Conservation (phyloP, 371 early-diverging fungal species). For the Mortierella sp. region DNA sequence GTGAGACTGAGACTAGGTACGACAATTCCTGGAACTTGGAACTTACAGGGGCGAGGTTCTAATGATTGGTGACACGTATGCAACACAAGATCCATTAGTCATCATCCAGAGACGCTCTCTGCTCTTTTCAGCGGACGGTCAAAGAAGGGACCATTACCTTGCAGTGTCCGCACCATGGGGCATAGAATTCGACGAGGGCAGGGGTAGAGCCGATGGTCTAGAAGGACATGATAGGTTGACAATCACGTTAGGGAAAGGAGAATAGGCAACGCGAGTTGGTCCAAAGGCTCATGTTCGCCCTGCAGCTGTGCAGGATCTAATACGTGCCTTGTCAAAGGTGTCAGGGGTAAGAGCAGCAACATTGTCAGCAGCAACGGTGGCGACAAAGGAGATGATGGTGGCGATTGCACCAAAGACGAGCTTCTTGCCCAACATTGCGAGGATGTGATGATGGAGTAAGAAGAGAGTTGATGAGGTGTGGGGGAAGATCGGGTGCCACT, state of each 20-base stretch:
- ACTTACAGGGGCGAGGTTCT: conserved; percentile 54
- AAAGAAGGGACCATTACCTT: conserved; percentile 58
- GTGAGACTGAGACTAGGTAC: no score
- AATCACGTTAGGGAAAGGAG: not conserved
- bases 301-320: not conserved
- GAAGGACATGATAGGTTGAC: not conserved
- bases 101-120: not conserved
- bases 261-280: conserved; percentile 1
- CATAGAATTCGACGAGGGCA: conserved; percentile 88
- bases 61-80: conserved; percentile 17
- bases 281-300: not conserved
- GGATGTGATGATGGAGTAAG: not conserved
- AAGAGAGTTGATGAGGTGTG: conserved; percentile 12
- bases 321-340: conserved; percentile 46
- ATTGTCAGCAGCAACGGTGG: conserved; percentile 37
- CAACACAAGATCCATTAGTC: conserved; percentile 16
- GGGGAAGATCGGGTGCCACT: no score
- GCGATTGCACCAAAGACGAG: conserved; percentile 48
- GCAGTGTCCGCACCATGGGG: conserved; percentile 97
- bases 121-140: not conserved
- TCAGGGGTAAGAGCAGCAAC: conserved; percentile 44
- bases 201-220: conserved; percentile 47
- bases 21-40: conserved; percentile 9
- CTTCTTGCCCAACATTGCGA: conserved; percentile 49
- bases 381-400: conserved; percentile 32